These are phyloP conservation scores for Argentina anserina DNA, from an alignment of 306 rosid species.

Conservation along the genomic window DNA sequence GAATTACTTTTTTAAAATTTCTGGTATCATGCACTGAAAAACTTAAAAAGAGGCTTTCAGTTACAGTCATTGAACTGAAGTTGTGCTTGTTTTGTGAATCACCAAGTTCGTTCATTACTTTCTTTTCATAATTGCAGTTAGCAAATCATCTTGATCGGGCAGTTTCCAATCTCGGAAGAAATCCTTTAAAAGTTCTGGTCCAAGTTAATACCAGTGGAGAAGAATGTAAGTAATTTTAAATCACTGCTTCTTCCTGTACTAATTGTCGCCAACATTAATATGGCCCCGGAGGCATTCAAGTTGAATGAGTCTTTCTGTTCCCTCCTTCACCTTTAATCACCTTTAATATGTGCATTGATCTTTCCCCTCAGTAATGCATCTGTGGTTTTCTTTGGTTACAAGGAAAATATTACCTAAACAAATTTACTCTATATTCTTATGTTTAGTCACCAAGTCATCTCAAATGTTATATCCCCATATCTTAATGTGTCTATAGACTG, in stretches of 20 bases:
- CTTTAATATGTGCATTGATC: neutral
- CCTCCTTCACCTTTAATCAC: neutral
- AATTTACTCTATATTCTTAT: neutral
- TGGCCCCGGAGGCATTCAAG: neutral
- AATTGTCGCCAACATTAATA: neutral
- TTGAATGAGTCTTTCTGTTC: neutral
- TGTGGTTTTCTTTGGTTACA: neutral
- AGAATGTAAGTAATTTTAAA: constrained; percentile 53
- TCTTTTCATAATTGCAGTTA: constrained; percentile 47
- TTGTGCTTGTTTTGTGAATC: neutral
- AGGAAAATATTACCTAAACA: neutral
- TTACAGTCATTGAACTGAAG: neutral
- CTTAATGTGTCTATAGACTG: neutral
- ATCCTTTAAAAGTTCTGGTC: constrained; percentile 67
- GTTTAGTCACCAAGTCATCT: neutral
- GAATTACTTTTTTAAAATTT: neutral
- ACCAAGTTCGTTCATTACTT: constrained; percentile 16
- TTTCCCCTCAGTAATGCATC: neutral
- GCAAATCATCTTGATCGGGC: constrained; percentile 75
- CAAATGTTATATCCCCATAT: neutral
- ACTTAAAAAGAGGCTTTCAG: neutral
- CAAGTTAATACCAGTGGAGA: constrained; percentile 98
- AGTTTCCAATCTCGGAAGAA: constrained; percentile 69
- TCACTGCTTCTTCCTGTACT: constrained; percentile 6
- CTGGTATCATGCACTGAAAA: neutral